A percentile compares a stretch with the other conserved stretches of the same genome.
Evolutionary conservation across 768 basidiomycete genomes (phyloP).

Genomic region (Sporobolomyces pararoseus): DNA sequence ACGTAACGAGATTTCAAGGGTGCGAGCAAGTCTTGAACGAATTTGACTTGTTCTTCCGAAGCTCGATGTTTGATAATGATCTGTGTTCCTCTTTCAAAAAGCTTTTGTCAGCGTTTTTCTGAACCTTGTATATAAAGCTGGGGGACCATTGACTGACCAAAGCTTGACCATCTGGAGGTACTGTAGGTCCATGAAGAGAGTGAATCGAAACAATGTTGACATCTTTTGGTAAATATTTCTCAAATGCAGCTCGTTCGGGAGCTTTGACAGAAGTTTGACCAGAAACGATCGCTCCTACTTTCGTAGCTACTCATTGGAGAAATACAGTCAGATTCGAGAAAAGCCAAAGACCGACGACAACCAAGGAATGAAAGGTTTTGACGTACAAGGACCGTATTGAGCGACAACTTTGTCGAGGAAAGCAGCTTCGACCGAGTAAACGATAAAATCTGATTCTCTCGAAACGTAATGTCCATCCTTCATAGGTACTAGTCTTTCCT

Average conservation of each 20-base stretch:
- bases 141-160: conserved; percentile 64
- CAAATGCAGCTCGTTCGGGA: conserved; percentile 84
- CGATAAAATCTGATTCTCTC: conserved; percentile 82
- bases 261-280: conserved; percentile 98
- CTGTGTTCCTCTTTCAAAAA: conserved; percentile 53
- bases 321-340: too few relatives aligned
- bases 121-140: background rate
- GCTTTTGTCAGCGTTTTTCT: background rate
- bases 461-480: conserved; percentile 83
- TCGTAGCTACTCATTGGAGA: too few relatives aligned
- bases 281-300: conserved; percentile 82
- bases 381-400: conserved; percentile 85
- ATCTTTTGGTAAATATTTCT: conserved; percentile 76
- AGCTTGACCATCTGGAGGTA: conserved; percentile 82
- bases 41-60: conserved; percentile 62
- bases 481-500: conserved; percentile 60
- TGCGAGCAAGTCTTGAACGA: conserved; percentile 77
- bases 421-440: conserved; percentile 93
- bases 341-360: background rate
- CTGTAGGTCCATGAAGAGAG: conserved; percentile 87
- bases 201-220: conserved; percentile 87
- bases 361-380: background rate
- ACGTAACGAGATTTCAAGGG: conserved; percentile 81
- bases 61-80: conserved; percentile 84
- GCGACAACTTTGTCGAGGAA: conserved; percentile 75